Evolutionary conservation across 129 eudicot species (phyloP), one percentile per base, ranked within the genome.

Genomic region (Silybum marianum): DNA sequence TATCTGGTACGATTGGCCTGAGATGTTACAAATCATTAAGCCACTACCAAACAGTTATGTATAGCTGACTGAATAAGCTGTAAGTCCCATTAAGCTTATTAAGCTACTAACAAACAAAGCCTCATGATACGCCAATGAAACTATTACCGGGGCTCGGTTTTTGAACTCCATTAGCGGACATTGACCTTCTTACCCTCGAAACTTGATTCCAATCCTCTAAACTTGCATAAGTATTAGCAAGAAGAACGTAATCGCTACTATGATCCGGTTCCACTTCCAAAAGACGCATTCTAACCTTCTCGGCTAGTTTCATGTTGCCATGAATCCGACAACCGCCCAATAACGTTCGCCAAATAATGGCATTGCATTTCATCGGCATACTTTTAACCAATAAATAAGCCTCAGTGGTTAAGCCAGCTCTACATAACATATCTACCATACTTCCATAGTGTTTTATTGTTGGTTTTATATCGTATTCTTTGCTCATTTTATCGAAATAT

Each of bases 121-220:
- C 42, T 38, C 48, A 46, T 32, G 58, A 77, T 74, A 38, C 24
- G 9, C 75, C 83, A 9, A 85, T 51, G 75, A 85, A 65, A 75
- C 93, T 87, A 34, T 90, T 90, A 6, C 93, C 89, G 0, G 93
- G 86, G 69, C 58, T 78, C 9, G 88, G 83, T 72, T 90, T 87
- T 74, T 85, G 90, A 68, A 87, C 84, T 67, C 81, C 77, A 4
- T 82, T 79, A 36, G 42, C 74, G 24, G 30, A 68, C 90, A 88
- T 85, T 67, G 82, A 86, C 68, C 77, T 39, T 75, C 91, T 73
- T 72, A 75, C 85, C 21, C 73, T 69, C 23, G 87, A 83, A 62
- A 79, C 87, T 60, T 82, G 84, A 58, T 84, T 81, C 94, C 91
- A 86, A 46, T 88, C 85, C n/a, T 84, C 91, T 78, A 72, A 63